These are phyloP conservation scores for Mycena floridula DNA, from an alignment of 768 basidiomycete genomes.

Conservation along the genomic window DNA sequence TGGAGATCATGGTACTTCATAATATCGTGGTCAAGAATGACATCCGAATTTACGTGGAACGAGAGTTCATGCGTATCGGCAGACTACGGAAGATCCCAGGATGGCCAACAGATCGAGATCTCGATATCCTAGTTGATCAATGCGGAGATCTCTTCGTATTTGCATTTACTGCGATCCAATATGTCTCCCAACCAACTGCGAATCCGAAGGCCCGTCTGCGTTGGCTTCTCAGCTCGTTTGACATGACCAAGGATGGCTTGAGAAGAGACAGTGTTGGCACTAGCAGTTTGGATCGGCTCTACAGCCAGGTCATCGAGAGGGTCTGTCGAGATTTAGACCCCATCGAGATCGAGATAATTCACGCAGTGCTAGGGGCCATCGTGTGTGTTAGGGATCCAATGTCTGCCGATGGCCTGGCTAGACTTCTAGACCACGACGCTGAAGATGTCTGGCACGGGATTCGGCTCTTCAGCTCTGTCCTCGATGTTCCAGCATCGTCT, in stretches of 20 bases:
- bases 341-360: neutral
- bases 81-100: neutral
- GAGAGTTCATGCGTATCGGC: neutral
- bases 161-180: slow-evolving; percentile 5
- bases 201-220: neutral
- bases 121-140: slow-evolving; percentile 3
- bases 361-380: neutral
- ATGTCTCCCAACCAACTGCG: neutral
- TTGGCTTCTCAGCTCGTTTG: neutral
- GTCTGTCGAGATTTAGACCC: neutral
- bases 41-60: neutral
- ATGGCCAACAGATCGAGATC: slow-evolving; percentile 2
- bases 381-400: neutral
- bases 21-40: neutral
- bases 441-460: neutral
- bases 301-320: neutral
- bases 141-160: slow-evolving; percentile 8
- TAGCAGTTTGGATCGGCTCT: slow-evolving; percentile 1
- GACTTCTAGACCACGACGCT: neutral
- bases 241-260: neutral
- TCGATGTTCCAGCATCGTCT: neutral
- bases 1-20: neutral
- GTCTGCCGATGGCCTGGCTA: neutral
- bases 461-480: slow-evolving; percentile 1
- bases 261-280: too few species aligned